Evolutionary conservation across 1,139 yeast species (phyloP).

Genomic region (Suhomyces bolitotheri): DNA sequence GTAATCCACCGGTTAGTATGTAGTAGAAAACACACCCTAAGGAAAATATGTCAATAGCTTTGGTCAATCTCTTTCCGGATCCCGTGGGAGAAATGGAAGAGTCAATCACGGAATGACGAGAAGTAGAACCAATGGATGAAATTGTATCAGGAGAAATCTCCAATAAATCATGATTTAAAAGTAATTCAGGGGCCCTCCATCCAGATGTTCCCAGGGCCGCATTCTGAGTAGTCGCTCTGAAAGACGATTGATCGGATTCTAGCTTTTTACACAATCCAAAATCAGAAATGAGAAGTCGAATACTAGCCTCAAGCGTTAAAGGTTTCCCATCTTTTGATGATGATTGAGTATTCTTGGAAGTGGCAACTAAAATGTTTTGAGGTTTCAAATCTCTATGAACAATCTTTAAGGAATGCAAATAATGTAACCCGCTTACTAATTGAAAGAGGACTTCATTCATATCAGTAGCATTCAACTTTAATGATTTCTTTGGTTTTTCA

Average conservation of each 20-base stretch:
- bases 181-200: slow-evolving; percentile 96
- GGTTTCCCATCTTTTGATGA: slow-evolving; percentile 17
- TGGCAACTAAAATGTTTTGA: slow-evolving; percentile 87
- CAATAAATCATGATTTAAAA: slow-evolving; percentile 46
- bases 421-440: slow-evolving; percentile 81
- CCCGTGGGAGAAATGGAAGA: slow-evolving; percentile 3
- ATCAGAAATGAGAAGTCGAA: slow-evolving; percentile 83
- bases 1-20: slow-evolving; percentile 79
- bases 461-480: slow-evolving; percentile 26
- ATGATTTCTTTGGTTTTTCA: slow-evolving; percentile 45
- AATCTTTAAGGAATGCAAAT: slow-evolving; percentile 85
- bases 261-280: slow-evolving; percentile 92
- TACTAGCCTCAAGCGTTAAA: slow-evolving; percentile 17
- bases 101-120: slow-evolving; percentile 15
- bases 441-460: slow-evolving; percentile 64
- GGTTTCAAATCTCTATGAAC: slow-evolving; percentile 97
- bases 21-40: slow-evolving; percentile 93
- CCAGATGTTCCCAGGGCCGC: slow-evolving; percentile 95
- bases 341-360: slow-evolving; percentile 42
- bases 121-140: slow-evolving; percentile 32
- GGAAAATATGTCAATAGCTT: slow-evolving; percentile 92
- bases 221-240: slow-evolving; percentile 86
- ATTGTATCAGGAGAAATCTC: slow-evolving; percentile 46
- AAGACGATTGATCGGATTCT: slow-evolving; percentile 90
- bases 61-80: slow-evolving; percentile 62